Evolutionary conservation across 306 rosid genomes (phyloP), one percentile per base, ranked within the genome.

Genomic region (Datisca glomerata): DNA sequence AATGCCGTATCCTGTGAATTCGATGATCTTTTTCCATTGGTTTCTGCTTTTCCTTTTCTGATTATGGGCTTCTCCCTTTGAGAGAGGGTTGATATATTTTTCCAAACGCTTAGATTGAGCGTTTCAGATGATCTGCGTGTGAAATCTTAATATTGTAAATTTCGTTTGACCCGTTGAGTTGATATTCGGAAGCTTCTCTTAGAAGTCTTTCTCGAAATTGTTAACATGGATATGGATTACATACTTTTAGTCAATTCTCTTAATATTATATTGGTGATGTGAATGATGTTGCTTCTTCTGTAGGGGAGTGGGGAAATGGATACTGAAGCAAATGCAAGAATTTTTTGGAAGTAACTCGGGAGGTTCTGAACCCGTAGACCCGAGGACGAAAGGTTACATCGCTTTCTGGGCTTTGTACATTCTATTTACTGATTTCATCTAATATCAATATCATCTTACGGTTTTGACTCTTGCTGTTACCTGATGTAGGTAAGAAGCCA

Each of bases 281-380:
- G 36, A 31, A 31, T 31, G 36, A 12, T 31, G 12, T 31, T 8
- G 4, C 36, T 60, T 51, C 25, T 73, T 43, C 40, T 46, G 28
- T 12, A 89, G 97, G 71, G 97, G 97, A 37, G 93, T 83, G 41
- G 97, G 97, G 24, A 89, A 89, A 60, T 80, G 89, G 93, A 89
- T 89, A 45, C 76, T 82, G 69, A 71, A 34, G 73, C 85, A 76
- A 49, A 69, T 79, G 75, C 81, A 87, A 67, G 96, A 72, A 4
- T 79, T 69, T 57, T 87, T 87, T 57, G 82, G 72, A 52, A 53
- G 61, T 0, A 43, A 45, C 48, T 61, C 80, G 24, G 77, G 61
- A 52, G 53, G 18, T 58, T 60, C 75, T 53, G 93, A 68, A 68
- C 70, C 68, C 4, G 89, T 74, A 55, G 77, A 65, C 36, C 28